phyloP scores from a whole-genome alignment of 805 yeast genomes.

The Metschnikowia amazonensis region DNA sequence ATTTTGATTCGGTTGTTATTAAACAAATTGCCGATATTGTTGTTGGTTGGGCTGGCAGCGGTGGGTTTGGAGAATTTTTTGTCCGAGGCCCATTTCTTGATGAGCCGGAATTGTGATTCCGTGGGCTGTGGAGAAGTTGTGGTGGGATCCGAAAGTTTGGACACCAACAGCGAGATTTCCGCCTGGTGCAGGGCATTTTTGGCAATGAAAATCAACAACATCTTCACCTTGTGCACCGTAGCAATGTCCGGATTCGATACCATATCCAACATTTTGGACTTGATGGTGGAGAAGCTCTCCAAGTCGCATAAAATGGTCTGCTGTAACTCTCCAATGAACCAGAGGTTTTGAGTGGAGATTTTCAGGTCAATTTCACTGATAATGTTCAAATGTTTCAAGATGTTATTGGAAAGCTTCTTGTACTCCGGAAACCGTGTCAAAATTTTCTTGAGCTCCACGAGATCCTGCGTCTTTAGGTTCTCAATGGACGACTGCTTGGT shows the following conservation, averaged over 20 bases:
- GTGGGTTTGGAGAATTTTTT: not conserved
- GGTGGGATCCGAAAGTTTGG: slow-evolving; percentile 28
- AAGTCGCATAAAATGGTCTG: slow-evolving; percentile 68
- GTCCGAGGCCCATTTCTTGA: slow-evolving; percentile 20
- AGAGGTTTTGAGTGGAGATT: slow-evolving; percentile 59
- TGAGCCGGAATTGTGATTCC: slow-evolving; percentile 28
- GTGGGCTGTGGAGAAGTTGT: slow-evolving; percentile 32
- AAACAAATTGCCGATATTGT: slow-evolving; percentile 28
- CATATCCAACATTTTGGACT: slow-evolving; percentile 52
- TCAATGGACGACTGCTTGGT: slow-evolving; percentile 62
- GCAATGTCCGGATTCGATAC: slow-evolving; percentile 42
- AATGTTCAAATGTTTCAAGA: slow-evolving; percentile 86
- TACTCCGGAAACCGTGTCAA: slow-evolving; percentile 94
- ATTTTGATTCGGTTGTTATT: slow-evolving; percentile 31
- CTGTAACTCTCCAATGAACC: slow-evolving; percentile 88
- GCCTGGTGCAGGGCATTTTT: slow-evolving; percentile 51
- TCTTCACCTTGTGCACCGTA: slow-evolving; percentile 59
- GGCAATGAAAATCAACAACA: slow-evolving; percentile 69
- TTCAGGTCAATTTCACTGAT: slow-evolving; percentile 81
- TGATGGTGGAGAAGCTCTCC: slow-evolving; percentile 38
- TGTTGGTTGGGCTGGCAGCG: slow-evolving; percentile 5
- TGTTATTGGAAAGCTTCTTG: slow-evolving; percentile 79
- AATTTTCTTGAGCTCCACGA: slow-evolving; percentile 86
- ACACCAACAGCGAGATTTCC: slow-evolving; percentile 24
- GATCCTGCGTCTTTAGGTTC: slow-evolving; percentile 59